Percentiles rank a stretch among this genome's conserved stretches.
These are phyloP conservation scores for Citrus mangshanensis DNA, from an alignment of 345 rosid species.

Conservation along the genomic window DNA sequence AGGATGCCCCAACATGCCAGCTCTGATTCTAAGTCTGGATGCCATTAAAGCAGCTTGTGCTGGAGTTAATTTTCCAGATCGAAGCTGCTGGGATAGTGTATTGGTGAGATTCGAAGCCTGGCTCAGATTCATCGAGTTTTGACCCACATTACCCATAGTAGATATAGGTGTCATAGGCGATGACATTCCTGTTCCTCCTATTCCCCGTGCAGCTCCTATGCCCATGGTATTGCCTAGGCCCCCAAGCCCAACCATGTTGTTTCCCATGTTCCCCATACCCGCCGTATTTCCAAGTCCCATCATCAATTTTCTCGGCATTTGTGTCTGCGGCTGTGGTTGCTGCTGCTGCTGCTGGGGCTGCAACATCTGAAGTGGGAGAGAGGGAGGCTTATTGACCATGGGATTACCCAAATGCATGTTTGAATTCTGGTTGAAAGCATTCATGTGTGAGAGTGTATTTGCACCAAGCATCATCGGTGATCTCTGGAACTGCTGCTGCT, in stretches of 20 bases:
- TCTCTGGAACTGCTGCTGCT: constrained; percentile 77
- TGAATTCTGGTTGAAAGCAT: constrained; percentile 60
- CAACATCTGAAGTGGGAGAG: constrained; percentile 68
- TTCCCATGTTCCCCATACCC: constrained; percentile 62
- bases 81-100: constrained; percentile 56
- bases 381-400: constrained; percentile 60
- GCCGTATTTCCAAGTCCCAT: constrained; percentile 64
- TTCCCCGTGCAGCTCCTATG: constrained; percentile 66
- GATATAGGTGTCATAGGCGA: constrained; percentile 65
- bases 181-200: constrained; percentile 66
- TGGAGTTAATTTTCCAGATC: constrained; percentile 40
- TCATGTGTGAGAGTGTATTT: constrained; percentile 60
- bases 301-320: constrained; percentile 63
- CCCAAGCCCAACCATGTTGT: constrained; percentile 62
- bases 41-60: constrained; percentile 31
- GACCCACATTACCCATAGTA: constrained; percentile 57
- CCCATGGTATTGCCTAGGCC: constrained; percentile 53
- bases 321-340: constrained; percentile 40
- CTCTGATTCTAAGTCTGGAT: constrained; percentile 33
- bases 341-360: constrained; percentile 58
- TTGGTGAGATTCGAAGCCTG: constrained; percentile 48
- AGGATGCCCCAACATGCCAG: constrained; percentile 43
- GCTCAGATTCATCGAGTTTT: constrained; percentile 55
- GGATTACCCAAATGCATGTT: constrained; percentile 72
- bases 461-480: constrained; percentile 56